Base-by-base conservation (phyloP, 1,284 basidiomycete species). In the Tylopilus sp. region DNA sequence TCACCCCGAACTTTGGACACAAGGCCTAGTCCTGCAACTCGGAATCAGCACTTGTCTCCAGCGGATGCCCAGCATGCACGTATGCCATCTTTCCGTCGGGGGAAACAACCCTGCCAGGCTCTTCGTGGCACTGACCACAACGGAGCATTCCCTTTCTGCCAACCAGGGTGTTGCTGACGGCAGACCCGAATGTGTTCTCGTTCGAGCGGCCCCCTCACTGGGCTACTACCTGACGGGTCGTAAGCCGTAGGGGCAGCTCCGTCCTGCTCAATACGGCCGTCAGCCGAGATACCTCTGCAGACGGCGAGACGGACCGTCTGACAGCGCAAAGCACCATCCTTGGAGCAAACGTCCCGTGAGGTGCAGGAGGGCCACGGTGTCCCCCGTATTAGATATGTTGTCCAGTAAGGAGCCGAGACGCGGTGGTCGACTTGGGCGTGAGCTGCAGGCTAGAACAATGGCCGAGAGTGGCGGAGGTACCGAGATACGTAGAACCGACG, bases 131-230 rank as follows among this genome's bases (percentile, higher is more conserved):
- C 53, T 6, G 51, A 59, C 48, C 59, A 57, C 35, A 58, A n/a
- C 53, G 37, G 52, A 51, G 11, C 54, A 55, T 13, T 51, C 56
- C 6, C 51, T 57, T 10, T n/a, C 49, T 10, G 42, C 25, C 13
- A 63, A 59, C 43, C 64, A 68, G 49, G 62, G 56, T 6, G 61
- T 69, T 13, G 49, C 60, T 13, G 56, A 64, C 7, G 56, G 56
- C 25, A 56, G 61, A 19, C 54, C 59, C 8, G 51, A 55, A 51
- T 61, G 60, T 59, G 37, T 28, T 43, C 26, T 18, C 9, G n/a
- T 23, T 15, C 23, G 4, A 21, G 41, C 1, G 6, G 10, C 8
- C 5, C 15, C 15, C 25, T 7, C n/a, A 5, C 21, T 23, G 6
- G 21, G 21, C 3, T 23, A 6, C 21, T 23, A 6, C 6, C 21